Evolutionary conservation across 352 stramenopile genomes (phyloP), one percentile per base, ranked within the genome.

Genomic region (Albugo candida): DNA sequence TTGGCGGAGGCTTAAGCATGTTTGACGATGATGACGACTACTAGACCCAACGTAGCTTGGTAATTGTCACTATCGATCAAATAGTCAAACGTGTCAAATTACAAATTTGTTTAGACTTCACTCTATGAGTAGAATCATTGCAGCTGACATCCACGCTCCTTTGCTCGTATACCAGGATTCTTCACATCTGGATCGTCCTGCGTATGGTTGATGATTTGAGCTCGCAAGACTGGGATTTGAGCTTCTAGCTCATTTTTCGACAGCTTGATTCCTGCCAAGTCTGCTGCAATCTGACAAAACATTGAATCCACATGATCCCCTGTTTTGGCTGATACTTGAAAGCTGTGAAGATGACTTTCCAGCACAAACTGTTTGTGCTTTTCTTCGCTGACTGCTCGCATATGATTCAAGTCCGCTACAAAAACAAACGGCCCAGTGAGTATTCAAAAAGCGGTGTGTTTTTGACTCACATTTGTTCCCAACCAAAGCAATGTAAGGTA

Each of bases 321-420:
- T 0, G 77, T 92, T 62, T 97, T 97, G 17, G 89, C 89, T 20
- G 85, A 96, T 50, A 97, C 70, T 45, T 93, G 86, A 58, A 85
- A 96, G 47, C 70, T 82, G 52, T 89, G 88, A 51, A 92, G 67
- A 48, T 91, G 75, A 64, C 96, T 96, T 55, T 96, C 85, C 37
- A 95, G 81, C 1, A 78, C 87, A 49, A 97, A 97, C 38, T 91
- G 77, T 48, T 94, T 85, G 61, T 94, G 81, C 48, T 92, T 92
- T 45, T 65, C 64, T 2, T 66, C 66, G 47, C 87, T 86, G 10
- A 97, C 86, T 5, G 83, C 75, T 31, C 86, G 65, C 10, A 96
- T 40, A 51, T 97, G 86, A 48, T 83, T 92, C 45, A 97, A 48
- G 59, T 97, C 83, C 38, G 63, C 82, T 94, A 51, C 5, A 4